Evolutionary conservation across 768 basidiomycete species (phyloP), one percentile per base, ranked within the genome.

Genomic region (Daedaleopsis sinensis): DNA sequence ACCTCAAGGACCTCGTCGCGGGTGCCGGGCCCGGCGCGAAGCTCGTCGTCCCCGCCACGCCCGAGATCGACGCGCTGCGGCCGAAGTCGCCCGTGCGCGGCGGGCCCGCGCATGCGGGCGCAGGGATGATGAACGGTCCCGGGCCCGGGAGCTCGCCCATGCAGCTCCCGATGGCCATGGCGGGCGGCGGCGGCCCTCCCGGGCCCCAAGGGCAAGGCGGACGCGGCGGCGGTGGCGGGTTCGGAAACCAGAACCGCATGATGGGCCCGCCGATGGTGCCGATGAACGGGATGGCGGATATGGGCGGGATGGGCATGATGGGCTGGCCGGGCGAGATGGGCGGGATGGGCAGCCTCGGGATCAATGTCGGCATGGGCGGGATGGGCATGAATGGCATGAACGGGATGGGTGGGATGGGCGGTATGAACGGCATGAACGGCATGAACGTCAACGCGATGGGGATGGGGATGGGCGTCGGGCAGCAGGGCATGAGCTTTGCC

Each of bases 61-160:
- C 67, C 72, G 94, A 96, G 65, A 93, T 96, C 66, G 93, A 96
- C 57, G 81, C 83, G 0, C 79, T 96, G 18, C 81, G 94, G 18
- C 94, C 93, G 0, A 95, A 96, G 72, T 94, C 93, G 1, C 94
- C 94, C 10, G 78, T 87, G 23, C 79, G 86, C 49, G 69, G 73
- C 12, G 75, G 78, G 21, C 63, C 69, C 59, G 50, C 47, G 24
- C 62, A 68, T 10, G 39, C 39, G 21, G 62, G 67, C 64, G 62
- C 70, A 56, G 68, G 70, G 50, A 67, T 67, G 65, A 60, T 32
- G 74, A 71, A 51, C 42, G 74, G 73, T 63, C 72, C 74, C 36
- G 75, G 78, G 72, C 21, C 36, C 9, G 69, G 72, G 43, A 71
- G 69, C 49, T 72, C 70, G 59, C 71, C 71, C 7, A 72, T 79